Evolutionary conservation across 1,139 yeast species (phyloP).

Genomic region (Diutina mesorugosa): DNA sequence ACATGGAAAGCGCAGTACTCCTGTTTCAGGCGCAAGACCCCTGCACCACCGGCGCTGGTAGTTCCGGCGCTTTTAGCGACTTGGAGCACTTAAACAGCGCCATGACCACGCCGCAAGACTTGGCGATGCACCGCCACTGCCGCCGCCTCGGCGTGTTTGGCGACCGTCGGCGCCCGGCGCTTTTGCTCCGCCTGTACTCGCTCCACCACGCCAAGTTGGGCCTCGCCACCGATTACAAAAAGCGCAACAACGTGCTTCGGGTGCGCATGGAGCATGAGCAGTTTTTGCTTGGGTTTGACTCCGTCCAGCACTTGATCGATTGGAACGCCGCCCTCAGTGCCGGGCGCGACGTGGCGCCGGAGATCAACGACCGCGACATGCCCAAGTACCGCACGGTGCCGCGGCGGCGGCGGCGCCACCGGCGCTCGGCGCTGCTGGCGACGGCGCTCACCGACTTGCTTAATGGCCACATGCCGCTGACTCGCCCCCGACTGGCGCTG

Average conservation of each 20-base stretch:
- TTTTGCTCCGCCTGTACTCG: conserved; percentile 42
- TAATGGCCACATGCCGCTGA: background rate
- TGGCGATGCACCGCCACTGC: conserved; percentile 22
- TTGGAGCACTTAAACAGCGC: conserved; percentile 11
- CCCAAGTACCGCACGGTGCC: conserved; percentile 70
- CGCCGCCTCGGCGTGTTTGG: conserved; percentile 10
- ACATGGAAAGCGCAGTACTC: conserved; percentile 13
- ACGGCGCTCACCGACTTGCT: background rate
- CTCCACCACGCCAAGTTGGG: conserved; percentile 63
- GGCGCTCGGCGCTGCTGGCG: background rate
- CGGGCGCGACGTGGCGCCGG: conserved; percentile 56
- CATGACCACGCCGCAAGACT: conserved; percentile 23
- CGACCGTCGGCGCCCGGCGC: background rate
- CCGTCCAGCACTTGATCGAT: conserved; percentile 44
- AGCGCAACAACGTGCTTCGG: conserved; percentile 44
- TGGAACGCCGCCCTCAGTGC: conserved; percentile 51
- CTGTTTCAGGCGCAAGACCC: background rate
- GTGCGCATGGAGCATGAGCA: conserved; percentile 61
- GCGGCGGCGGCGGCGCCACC: conserved; percentile 34
- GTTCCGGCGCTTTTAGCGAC: background rate
- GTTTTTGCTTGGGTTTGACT: conserved; percentile 41
- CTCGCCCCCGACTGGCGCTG: background rate
- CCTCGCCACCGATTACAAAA: conserved; percentile 55
- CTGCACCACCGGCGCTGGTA: background rate
- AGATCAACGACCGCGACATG: conserved; percentile 41